Evolutionary conservation across 2,329 filamentous ascomycete species (phyloP), one percentile per base, ranked within the genome.

Genomic region (Xylaria sp.): DNA sequence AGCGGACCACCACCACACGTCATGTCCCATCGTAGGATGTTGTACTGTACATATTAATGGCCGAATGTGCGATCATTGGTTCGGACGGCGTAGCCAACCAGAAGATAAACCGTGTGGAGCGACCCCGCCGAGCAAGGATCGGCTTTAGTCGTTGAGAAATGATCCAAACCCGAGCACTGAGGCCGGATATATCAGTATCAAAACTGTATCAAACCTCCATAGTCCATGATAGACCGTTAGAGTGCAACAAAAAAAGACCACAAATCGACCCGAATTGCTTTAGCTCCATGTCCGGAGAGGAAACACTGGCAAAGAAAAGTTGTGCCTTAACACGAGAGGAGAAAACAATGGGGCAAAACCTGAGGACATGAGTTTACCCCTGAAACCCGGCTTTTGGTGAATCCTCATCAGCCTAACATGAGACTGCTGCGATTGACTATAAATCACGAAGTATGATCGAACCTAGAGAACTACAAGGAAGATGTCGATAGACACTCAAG

Each of bases 151-250:
- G 2, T 18, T 25, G 15, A n/a, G 39, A n/a, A 32, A 46, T 58
- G 55, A 28, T 57, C 56, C 39, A 58, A 58, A 58, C 20, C 56
- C 56, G 56, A 48, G 12, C 32, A 20, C 23, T n/a, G 13, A 18
- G 23, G 13, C 56, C 56, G 56, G 56, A 46, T 32, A 32, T 44
- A 37, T 37, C 34, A 37, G 8, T 37, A 18, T 9, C 1, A 32
- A 6, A n/a, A 25, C 32, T 15, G 50, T 28, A 8, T 52, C 23
- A 28, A 28, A 32, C 50, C 23, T 52, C 25, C 15, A 51, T 23
- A 32, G 25, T 25, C 50, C 3, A 2, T n/a, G 1, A 23, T 15
- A 4, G 28, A 28, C 28, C 28, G 5, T 28, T 28, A 4, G 28
- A 28, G n/a, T 23, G 18, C 4, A 10, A 15, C 2, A 37, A 20